phyloP scores from a whole-genome alignment of 2,329 filamentous ascomycete genomes.

The Parafenestella ontariensis region DNA sequence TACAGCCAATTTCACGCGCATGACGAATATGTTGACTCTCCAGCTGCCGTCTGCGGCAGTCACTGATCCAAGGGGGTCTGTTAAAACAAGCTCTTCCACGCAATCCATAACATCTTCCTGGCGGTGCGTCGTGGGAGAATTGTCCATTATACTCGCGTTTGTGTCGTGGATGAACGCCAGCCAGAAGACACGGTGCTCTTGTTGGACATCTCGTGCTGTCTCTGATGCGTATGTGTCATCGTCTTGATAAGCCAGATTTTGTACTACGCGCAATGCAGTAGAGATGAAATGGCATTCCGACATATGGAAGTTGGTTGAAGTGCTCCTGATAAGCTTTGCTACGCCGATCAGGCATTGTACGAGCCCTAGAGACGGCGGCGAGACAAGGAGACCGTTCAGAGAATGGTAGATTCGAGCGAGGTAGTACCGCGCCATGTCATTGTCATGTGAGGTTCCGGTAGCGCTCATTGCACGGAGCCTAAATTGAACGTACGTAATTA shows the following conservation, averaged over 20 bases:
- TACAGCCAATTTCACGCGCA: conserved; percentile 26
- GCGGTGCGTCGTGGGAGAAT: conserved; percentile 23
- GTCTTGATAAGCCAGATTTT: conserved; percentile 28
- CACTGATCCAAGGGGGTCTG: conserved; percentile 22
- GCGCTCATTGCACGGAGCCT: conserved; percentile 30
- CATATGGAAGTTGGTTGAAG: conserved; percentile 10
- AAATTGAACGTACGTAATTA: neutral
- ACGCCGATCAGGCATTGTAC: conserved; percentile 34
- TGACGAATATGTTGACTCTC: conserved; percentile 29
- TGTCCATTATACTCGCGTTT: conserved; percentile 22
- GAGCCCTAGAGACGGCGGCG: conserved; percentile 23
- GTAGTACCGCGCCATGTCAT: conserved; percentile 30
- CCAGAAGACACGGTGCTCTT: conserved; percentile 34
- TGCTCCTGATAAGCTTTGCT: conserved; percentile 21
- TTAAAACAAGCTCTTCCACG: conserved; percentile 7
- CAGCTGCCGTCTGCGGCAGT: conserved; percentile 28
- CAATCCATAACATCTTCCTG: conserved; percentile 24
- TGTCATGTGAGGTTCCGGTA: conserved; percentile 25
- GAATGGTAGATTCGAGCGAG: conserved; percentile 18
- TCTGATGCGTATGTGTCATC: conserved; percentile 1
- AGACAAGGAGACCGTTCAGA: conserved; percentile 22
- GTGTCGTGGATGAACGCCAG: conserved; percentile 31
- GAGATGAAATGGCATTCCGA: conserved; percentile 26
- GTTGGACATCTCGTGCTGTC: conserved; percentile 16
- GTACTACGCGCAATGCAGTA: conserved; percentile 30